Evolutionary conservation across 1,284 basidiomycete genomes (phyloP).

Genomic region (Rhodofomes roseus): DNA sequence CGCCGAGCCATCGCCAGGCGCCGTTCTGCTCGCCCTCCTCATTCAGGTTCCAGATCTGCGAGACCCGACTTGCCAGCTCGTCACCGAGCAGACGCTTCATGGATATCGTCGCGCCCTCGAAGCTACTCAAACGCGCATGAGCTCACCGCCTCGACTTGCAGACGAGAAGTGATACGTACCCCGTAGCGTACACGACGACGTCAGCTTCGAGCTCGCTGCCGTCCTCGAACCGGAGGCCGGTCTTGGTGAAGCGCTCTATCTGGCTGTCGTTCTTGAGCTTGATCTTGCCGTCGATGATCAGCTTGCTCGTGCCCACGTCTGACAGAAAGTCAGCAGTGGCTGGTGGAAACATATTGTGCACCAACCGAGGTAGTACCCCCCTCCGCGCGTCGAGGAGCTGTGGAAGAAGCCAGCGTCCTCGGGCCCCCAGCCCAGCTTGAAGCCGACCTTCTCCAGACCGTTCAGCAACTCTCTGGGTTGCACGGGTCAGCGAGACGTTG

Average conservation of each 20-base stretch:
- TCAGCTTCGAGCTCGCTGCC: slow-evolving; percentile 64
- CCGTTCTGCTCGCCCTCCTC: slow-evolving; percentile 53
- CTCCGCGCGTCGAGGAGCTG: slow-evolving; percentile 34
- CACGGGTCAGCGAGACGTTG: not conserved
- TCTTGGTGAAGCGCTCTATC: slow-evolving; percentile 51
- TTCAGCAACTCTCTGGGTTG: slow-evolving; percentile 50
- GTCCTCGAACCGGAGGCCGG: slow-evolving; percentile 59
- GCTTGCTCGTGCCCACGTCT: slow-evolving; percentile 63
- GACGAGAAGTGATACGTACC: slow-evolving; percentile 32
- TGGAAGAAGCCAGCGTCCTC: slow-evolving; percentile 51
- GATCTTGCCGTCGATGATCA: slow-evolving; percentile 69
- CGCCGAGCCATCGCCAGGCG: slow-evolving; percentile 45
- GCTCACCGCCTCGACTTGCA: not conserved
- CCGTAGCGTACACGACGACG: slow-evolving; percentile 66
- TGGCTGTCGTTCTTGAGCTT: slow-evolving; percentile 66
- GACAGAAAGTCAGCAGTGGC: not conserved
- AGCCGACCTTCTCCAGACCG: slow-evolving; percentile 55
- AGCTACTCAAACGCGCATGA: slow-evolving; percentile 25
- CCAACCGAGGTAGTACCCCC: slow-evolving; percentile 42
- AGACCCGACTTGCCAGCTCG: slow-evolving; percentile 41
- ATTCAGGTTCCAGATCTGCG: slow-evolving; percentile 46
- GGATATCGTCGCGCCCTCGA: slow-evolving; percentile 36
- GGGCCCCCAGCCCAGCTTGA: slow-evolving; percentile 51
- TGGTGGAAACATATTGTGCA: not conserved
- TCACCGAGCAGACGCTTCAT: slow-evolving; percentile 45